phyloP scores from a whole-genome alignment of 306 rosid genomes.

The Castanea crenata region DNA sequence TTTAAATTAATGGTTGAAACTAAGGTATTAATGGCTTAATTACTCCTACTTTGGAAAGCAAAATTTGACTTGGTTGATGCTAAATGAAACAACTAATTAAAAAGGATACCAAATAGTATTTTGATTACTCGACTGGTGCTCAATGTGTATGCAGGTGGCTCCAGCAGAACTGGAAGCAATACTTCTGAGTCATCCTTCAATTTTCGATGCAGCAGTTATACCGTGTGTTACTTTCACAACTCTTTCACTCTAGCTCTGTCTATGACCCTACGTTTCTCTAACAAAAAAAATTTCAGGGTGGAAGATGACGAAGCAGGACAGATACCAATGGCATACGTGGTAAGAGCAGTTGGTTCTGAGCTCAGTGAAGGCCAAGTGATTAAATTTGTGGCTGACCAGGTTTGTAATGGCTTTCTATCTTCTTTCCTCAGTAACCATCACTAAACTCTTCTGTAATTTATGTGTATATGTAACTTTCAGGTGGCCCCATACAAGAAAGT shows the following conservation, averaged over 20 bases:
- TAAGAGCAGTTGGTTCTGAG: slow-evolving; percentile 46
- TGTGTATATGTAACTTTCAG: slow-evolving; percentile 36
- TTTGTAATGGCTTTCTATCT: slow-evolving; percentile 13
- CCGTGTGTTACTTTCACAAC: slow-evolving; percentile 48
- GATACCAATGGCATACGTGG: slow-evolving; percentile 93
- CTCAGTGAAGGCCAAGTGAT: slow-evolving; percentile 72
- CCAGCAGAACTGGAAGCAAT: slow-evolving; percentile 92
- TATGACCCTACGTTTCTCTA: neutral
- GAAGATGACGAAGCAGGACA: slow-evolving; percentile 85
- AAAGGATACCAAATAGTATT: too few relatives aligned
- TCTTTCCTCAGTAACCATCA: neutral
- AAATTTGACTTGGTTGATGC: too few relatives aligned
- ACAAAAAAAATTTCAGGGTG: slow-evolving; percentile 35
- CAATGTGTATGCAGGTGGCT: slow-evolving; percentile 61
- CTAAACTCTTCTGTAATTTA: neutral
- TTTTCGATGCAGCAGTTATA: slow-evolving; percentile 85
- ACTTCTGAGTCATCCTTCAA: slow-evolving; percentile 67
- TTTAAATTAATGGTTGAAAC: too few relatives aligned
- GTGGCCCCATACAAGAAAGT: slow-evolving; percentile 93
- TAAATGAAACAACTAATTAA: too few relatives aligned
- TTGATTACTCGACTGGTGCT: neutral
- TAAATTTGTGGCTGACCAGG: slow-evolving; percentile 81
- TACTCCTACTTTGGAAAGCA: too few relatives aligned
- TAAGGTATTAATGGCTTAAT: too few relatives aligned
- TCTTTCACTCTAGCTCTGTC: slow-evolving; percentile 2